Conservation (phyloP, 108 stramenopile species). For the Cyclotella baltica region DNA sequence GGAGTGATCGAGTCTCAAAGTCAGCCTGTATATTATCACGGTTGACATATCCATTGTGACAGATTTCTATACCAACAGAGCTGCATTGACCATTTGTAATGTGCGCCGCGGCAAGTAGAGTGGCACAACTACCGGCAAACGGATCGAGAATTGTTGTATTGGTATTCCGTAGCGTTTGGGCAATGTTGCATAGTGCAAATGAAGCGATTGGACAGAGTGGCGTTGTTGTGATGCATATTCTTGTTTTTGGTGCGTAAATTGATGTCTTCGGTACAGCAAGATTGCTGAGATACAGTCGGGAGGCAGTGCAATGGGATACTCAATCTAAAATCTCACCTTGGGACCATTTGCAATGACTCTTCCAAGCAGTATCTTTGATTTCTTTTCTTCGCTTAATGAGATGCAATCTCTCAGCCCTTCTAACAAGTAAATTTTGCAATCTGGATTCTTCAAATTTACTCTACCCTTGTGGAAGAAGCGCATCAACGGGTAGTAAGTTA, state of each 20-base stretch:
- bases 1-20: constrained; percentile 68
- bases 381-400: not conserved
- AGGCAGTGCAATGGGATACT: not conserved
- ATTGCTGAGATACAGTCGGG: not conserved
- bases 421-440: constrained; percentile 79
- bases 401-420: constrained; percentile 62
- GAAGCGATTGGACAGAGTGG: constrained; percentile 86
- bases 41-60: constrained; percentile 73
- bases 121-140: constrained; percentile 83
- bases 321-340: constrained; percentile 18
- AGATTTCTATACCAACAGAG: constrained; percentile 87
- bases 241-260: constrained; percentile 74
- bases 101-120: constrained; percentile 80
- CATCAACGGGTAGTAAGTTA: not conserved
- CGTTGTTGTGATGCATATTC: constrained; percentile 88
- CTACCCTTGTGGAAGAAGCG: constrained; percentile 31
- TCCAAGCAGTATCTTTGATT: constrained; percentile 49
- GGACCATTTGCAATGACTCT: constrained; percentile 69
- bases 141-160: constrained; percentile 77
- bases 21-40: constrained; percentile 73
- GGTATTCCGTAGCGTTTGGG: constrained; percentile 37
- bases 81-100: constrained; percentile 58
- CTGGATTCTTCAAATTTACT: constrained; percentile 74
- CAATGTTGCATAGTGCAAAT: constrained; percentile 82
- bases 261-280: constrained; percentile 40